A percentile compares a stretch with the other conserved stretches of the same genome.
Conservation (phyloP, 2,329 filamentous ascomycete genomes). For the Dothidotthia symphoricarpi region DNA sequence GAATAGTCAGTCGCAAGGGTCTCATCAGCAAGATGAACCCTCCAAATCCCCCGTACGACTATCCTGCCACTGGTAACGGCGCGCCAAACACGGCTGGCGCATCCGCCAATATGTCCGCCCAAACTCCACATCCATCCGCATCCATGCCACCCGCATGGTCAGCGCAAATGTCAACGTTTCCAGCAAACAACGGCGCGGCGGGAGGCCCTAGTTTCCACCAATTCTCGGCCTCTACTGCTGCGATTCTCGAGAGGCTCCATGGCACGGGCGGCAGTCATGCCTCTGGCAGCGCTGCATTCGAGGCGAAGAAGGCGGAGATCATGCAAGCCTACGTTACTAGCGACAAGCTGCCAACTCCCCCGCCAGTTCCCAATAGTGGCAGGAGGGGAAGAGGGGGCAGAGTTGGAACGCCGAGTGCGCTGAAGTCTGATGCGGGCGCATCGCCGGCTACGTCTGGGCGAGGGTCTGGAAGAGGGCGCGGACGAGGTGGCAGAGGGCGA, state of each 20-base stretch:
- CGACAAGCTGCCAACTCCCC: constrained; percentile 43
- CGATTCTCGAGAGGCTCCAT: constrained; percentile 43
- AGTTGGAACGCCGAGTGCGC: constrained; percentile 30
- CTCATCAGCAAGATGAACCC: constrained; percentile 18
- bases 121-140: constrained; percentile 21
- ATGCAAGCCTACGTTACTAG: constrained; percentile 48
- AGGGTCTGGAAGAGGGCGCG: constrained; percentile 40
- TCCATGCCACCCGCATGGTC: constrained; percentile 27
- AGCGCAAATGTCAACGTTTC: constrained; percentile 27
- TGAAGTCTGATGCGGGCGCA: constrained; percentile 32
- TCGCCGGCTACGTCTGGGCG: constrained; percentile 31
- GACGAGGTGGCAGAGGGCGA: constrained; percentile 34
- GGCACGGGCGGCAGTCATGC: constrained; percentile 35
- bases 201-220: constrained; percentile 26
- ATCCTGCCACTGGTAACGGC: constrained; percentile 18
- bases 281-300: constrained; percentile 43
- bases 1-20: constrained; percentile 15
- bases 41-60: constrained; percentile 6
- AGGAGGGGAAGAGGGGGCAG: constrained; percentile 38
- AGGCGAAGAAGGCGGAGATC: constrained; percentile 49
- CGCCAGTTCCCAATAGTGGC: constrained; percentile 30
- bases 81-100: constrained; percentile 14
- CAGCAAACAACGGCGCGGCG: constrained; percentile 14
- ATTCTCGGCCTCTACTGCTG: constrained; percentile 43
- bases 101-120: constrained; percentile 19